Percentiles rank a stretch among this genome's conserved stretches.
These are phyloP conservation scores for Ichthyophthirius multifiliis DNA, from an alignment of 169 alveolate species.

Conservation along the genomic window DNA sequence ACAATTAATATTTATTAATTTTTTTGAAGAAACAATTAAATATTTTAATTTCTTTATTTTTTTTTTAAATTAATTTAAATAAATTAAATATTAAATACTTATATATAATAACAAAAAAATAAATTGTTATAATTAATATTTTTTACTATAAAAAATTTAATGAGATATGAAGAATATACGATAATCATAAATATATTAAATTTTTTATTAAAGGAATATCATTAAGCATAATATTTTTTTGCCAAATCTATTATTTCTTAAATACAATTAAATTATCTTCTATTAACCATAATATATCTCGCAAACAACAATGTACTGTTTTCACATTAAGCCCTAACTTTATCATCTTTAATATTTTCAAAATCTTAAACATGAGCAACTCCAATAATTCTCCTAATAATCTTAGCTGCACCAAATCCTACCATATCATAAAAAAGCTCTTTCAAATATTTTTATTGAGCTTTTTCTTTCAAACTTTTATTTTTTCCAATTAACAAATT, in stretches of 20 bases:
- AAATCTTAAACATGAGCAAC: constrained; percentile 14
- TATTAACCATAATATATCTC: background rate
- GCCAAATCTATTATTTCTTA: background rate
- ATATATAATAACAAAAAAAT: too few species aligned
- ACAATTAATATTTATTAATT: too few species aligned
- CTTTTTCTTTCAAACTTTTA: background rate
- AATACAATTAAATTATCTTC: background rate
- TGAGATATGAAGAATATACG: too few species aligned
- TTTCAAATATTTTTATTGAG: background rate
- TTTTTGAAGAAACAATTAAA: too few species aligned
- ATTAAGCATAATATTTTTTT: background rate
- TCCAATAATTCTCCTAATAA: constrained; percentile 12
- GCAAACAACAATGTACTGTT: background rate
- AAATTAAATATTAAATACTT: too few species aligned
- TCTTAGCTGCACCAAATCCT: constrained; percentile 14
- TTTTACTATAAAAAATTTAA: too few species aligned
- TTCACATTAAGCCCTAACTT: background rate
- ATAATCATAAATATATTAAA: too few species aligned
- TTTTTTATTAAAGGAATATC: too few species aligned
- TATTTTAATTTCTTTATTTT: too few species aligned
- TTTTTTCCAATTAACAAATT: background rate
- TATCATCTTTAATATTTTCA: background rate
- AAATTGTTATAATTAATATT: too few species aligned
- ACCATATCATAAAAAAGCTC: background rate
- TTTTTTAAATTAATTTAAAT: too few species aligned